Base-by-base conservation (phyloP, 2,329 filamentous ascomycete species). In the Calonectria pseudoturangicola region DNA sequence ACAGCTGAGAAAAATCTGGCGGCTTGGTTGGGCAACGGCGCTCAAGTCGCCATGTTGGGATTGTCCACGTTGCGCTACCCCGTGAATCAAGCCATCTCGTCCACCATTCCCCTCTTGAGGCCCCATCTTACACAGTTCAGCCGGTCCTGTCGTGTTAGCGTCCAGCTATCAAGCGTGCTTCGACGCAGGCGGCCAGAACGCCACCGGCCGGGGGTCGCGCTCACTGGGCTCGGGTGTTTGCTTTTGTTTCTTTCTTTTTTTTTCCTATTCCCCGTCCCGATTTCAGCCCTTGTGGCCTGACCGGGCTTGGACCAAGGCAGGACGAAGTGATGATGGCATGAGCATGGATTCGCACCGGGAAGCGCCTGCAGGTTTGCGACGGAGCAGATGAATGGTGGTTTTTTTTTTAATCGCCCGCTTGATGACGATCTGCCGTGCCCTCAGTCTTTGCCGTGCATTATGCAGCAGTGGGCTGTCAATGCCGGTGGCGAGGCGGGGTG, bases 71-170 rank as follows among this genome's bases (percentile, higher is more conserved):
- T 60, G 54, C 54, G 39, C 25, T 60, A 60, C 25, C 54, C 21
- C 36, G 47, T 51, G 51, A 67, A 58, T 28, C 64, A 45, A 28
- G 64, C 64, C 48, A 36, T 60, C 64, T 15, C 15, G 36, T 66
- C 39, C 36, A 56, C 64, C 64, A 51, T 56, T 66, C 48, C 63
- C 64, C 33, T 66, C 47, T 45, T 51, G 48, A 28, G 64, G 64
- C 64, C 54, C 54, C 54, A 43, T 60, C 27, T 41, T 36, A 41
- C 54, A 58, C 54, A 60, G 54, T 60, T 60, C 54, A 60, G 54
- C 54, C 54, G 33, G 54, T 60, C 54, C 39, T 60, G 54, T 41
- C 25, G 33, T 60, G 54, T 25, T 60, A 60, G 54, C 54, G 54
- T 41, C 54, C 33, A 60, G 54, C 54, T 36, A 60, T 60, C 33